Evolutionary conservation across 1,284 basidiomycete species (phyloP).

Genomic region (Leccinum holopus): DNA sequence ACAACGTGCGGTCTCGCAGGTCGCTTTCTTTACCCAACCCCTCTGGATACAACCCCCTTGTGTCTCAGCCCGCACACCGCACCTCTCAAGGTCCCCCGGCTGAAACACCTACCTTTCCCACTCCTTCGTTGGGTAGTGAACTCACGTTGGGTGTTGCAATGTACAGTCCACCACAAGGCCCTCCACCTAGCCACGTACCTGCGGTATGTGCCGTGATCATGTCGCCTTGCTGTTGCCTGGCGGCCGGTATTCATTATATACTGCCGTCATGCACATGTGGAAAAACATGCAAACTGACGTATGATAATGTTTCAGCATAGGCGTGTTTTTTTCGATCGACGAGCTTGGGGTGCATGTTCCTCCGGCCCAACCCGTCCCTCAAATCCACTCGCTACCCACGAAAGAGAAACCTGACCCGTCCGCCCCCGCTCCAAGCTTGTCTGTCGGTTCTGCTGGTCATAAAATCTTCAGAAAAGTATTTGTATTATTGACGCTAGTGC

Average conservation of each 20-base stretch:
- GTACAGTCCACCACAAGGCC: slow-evolving; percentile 14
- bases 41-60: slow-evolving; percentile 23
- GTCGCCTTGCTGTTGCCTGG: slow-evolving; percentile 20
- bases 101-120: slow-evolving; percentile 24
- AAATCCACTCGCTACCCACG: slow-evolving; percentile 27
- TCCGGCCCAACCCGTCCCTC: slow-evolving; percentile 9
- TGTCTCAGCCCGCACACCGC: slow-evolving; percentile 5
- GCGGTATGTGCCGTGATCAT: slow-evolving; percentile 22
- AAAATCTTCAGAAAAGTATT: too few species aligned
- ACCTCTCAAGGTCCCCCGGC: slow-evolving; percentile 10
- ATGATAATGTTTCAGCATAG: slow-evolving; percentile 15
- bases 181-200: slow-evolving; percentile 8
- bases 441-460: neutral
- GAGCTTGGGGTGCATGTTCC: slow-evolving; percentile 26
- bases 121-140: slow-evolving; percentile 33
- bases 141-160: slow-evolving; percentile 24
- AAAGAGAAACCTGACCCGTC: slow-evolving; percentile 14
- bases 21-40: slow-evolving; percentile 50
- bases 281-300: slow-evolving; percentile 15
- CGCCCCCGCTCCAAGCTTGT: neutral
- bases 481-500: too few species aligned
- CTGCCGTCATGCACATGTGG: slow-evolving; percentile 12
- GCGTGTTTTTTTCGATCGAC: slow-evolving; percentile 24
- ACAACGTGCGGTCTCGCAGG: slow-evolving; percentile 54
- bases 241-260: slow-evolving; percentile 16